phyloP scores from a whole-genome alignment of 2,329 filamentous ascomycete genomes.

The Lachnellula cervina region DNA sequence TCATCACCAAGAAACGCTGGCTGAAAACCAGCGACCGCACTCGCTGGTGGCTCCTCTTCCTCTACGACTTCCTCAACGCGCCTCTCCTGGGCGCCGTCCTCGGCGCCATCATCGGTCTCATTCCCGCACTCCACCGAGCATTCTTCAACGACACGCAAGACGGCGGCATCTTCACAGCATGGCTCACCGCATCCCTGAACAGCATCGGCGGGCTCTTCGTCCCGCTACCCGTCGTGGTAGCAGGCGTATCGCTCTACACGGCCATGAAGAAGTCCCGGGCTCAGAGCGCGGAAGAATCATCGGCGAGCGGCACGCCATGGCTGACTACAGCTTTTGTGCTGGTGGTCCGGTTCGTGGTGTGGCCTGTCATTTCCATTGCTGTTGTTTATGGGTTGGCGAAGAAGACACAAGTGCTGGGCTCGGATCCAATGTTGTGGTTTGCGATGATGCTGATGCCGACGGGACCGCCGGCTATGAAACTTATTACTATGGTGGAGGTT shows the following conservation, averaged over 20 bases:
- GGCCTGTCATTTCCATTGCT: slow-evolving; percentile 52
- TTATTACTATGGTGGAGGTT: slow-evolving; percentile 43
- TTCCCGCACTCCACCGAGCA: slow-evolving; percentile 52
- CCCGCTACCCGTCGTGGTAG: slow-evolving; percentile 59
- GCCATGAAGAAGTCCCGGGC: slow-evolving; percentile 44
- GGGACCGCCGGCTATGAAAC: slow-evolving; percentile 44
- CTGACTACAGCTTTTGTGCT: slow-evolving; percentile 44
- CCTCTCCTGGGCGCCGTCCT: slow-evolving; percentile 56
- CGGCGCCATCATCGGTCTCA: slow-evolving; percentile 55
- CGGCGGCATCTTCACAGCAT: slow-evolving; percentile 61
- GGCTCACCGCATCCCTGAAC: slow-evolving; percentile 57
- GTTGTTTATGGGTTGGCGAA: slow-evolving; percentile 51
- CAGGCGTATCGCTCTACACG: slow-evolving; percentile 59
- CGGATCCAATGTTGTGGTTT: slow-evolving; percentile 64
- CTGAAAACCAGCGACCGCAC: slow-evolving; percentile 24
- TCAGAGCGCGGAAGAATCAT: slow-evolving; percentile 14
- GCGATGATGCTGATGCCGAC: slow-evolving; percentile 45
- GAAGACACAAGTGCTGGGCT: slow-evolving; percentile 44
- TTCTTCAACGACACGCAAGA: slow-evolving; percentile 56
- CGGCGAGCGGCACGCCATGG: slow-evolving; percentile 39
- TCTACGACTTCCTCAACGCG: slow-evolving; percentile 52
- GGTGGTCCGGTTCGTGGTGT: slow-evolving; percentile 54
- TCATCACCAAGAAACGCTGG: slow-evolving; percentile 27
- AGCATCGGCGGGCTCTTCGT: slow-evolving; percentile 62
- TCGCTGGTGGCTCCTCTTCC: slow-evolving; percentile 34